Conservation (phyloP, 1,284 basidiomycete genomes). For the Termitomyces sp. region DNA sequence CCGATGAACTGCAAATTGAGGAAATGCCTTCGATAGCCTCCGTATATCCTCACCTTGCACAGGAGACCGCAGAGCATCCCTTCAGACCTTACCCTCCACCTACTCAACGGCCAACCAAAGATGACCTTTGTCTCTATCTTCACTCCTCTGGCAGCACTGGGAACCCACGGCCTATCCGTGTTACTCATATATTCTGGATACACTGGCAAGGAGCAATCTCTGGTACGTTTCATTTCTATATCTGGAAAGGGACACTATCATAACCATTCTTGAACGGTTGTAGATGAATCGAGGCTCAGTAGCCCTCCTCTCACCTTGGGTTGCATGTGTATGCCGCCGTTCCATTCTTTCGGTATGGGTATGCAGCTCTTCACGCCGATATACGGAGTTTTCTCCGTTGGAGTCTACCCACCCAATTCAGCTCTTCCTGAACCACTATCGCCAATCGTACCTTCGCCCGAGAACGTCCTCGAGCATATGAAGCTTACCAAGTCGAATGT, state of each 20-base stretch:
- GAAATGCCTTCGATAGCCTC: slow-evolving; percentile 25
- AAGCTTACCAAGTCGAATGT: slow-evolving; percentile 18
- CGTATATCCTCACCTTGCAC: slow-evolving; percentile 28
- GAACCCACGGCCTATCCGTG: not conserved
- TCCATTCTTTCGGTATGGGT: slow-evolving; percentile 23
- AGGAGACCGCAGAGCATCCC: slow-evolving; percentile 19
- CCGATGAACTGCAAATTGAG: slow-evolving; percentile 16
- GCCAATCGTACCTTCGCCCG: slow-evolving; percentile 17
- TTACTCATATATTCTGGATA: not conserved
- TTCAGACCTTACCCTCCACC: slow-evolving; percentile 25
- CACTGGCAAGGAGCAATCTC: not conserved
- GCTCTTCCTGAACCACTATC: slow-evolving; percentile 15
- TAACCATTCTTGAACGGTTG: not conserved
- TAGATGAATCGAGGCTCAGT: slow-evolving; percentile 1
- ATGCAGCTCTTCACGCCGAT: slow-evolving; percentile 21
- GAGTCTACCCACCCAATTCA: slow-evolving; percentile 25
- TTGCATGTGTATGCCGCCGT: slow-evolving; percentile 25
- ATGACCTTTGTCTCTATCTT: slow-evolving; percentile 24
- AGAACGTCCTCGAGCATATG: slow-evolving; percentile 25
- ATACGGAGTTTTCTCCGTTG: slow-evolving; percentile 16
- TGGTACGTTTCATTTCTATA: not conserved
- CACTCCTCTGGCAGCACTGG: slow-evolving; percentile 31
- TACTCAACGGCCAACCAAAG: slow-evolving; percentile 14
- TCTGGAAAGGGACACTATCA: not conserved
- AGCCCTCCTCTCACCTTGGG: slow-evolving; percentile 15